Evolutionary conservation across 371 early-diverging fungal species (phyloP).

Genomic region (Actinomortierella wolfii): DNA sequence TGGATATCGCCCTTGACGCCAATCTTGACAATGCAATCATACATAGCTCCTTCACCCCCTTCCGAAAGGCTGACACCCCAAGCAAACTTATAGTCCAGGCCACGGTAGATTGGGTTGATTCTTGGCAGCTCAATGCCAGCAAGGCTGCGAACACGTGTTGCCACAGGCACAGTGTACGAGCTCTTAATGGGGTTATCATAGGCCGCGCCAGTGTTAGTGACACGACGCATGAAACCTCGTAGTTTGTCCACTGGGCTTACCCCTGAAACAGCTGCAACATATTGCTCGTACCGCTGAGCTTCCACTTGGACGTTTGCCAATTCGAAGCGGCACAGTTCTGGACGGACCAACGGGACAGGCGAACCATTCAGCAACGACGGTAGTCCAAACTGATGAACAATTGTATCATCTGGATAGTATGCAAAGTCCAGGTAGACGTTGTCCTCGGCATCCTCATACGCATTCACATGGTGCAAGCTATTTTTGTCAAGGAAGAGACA

Average conservation of each 20-base stretch:
- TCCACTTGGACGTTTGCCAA: conserved; percentile 59
- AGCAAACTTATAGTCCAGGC: conserved; percentile 61
- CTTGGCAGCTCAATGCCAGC: conserved; percentile 65
- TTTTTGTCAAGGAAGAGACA: neutral
- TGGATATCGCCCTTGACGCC: conserved; percentile 42
- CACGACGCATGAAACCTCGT: conserved; percentile 36
- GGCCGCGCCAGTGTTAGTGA: conserved; percentile 16
- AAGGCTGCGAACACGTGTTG: conserved; percentile 30
- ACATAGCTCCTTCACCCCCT: conserved; percentile 56
- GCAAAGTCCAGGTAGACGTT: conserved; percentile 69
- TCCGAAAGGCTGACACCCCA: conserved; percentile 69
- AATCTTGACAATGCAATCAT: conserved; percentile 73
- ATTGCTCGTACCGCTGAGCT: conserved; percentile 49
- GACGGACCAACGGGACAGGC: conserved; percentile 49
- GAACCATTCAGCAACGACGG: conserved; percentile 57
- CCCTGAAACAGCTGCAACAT: conserved; percentile 28
- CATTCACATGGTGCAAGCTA: conserved; percentile 77
- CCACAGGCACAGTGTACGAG: conserved; percentile 23
- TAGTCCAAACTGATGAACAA: conserved; percentile 62
- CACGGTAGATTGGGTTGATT: conserved; percentile 65
- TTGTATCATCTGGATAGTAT: conserved; percentile 63
- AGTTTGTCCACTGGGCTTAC: conserved; percentile 28
- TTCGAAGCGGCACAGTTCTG: conserved; percentile 66
- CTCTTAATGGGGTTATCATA: conserved; percentile 36
- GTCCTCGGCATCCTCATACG: conserved; percentile 70